Base-by-base conservation (phyloP, 2,329 filamentous ascomycete genomes). In the Xylariaceae sp. region DNA sequence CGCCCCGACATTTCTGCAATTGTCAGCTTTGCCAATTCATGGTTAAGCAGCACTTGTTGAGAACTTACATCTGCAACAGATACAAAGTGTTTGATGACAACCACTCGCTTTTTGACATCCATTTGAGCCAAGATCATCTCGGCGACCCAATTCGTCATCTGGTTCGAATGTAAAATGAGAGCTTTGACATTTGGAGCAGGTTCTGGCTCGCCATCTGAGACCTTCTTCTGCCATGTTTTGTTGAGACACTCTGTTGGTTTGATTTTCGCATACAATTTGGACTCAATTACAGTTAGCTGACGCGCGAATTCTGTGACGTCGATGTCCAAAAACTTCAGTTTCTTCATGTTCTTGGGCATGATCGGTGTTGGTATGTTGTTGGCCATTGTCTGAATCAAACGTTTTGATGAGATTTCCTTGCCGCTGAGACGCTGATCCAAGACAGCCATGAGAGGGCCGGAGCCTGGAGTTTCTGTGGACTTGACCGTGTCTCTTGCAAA, bases 171-270 rank as follows among this genome's bases (percentile, higher is more conserved):
- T 45, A 97, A 76, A 71, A 99, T 99, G 55, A 99, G 78, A 10
- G 90, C 89, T 71, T 97, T 96, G 59, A 99, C 90, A 61, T 99
- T 97, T 1, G 90, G 83, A 10, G 94, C 91, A 32, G 91, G 89
- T 62, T 96, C 90, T 6, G 86, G 81, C 55, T 91, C 87, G 52
- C 86, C 86, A 32, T 91, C 87, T 9, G 75, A 80, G 51, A 95
- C 77, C 75, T 96, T 96, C 80, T 95, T 97, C 71, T 96, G 90
- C 94, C 94, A 99, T 5, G 91, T 96, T 77, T 99, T 99, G 72
- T 96, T 96, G 53, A 99, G 75, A 67, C 92, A 97, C 69, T 99
- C 94, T 0, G 90, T 94, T 0, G 92, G 88, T 68, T 92, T 92
- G 68, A 99, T 95, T 73, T 96, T 96, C 60, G 87, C 89, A 64